Evolutionary conservation across 805 yeast species (phyloP).

Genomic region (Clavispora phyllophila): DNA sequence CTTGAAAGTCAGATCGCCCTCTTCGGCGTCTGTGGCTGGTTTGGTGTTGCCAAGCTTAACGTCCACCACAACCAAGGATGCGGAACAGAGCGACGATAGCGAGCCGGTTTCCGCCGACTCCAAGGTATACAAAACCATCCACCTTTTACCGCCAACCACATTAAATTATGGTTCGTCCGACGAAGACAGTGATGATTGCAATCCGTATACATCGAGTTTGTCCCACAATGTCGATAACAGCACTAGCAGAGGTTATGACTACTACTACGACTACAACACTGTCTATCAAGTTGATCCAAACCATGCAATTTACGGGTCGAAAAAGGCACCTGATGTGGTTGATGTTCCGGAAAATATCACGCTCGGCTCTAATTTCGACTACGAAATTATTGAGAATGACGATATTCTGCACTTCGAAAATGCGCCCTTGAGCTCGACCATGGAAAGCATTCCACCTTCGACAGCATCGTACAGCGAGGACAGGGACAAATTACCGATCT

Average conservation of each 20-base stretch:
- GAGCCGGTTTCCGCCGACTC: conserved; percentile 28
- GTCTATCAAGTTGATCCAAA: conserved; percentile 57
- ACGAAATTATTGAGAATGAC: conserved; percentile 28
- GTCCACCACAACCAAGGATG: conserved; percentile 8
- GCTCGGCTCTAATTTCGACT: conserved; percentile 36
- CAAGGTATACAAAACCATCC: conserved; percentile 52
- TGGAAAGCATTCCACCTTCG: background rate
- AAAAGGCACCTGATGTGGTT: conserved; percentile 33
- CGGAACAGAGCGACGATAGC: conserved; percentile 18
- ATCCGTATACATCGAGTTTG: conserved; percentile 46
- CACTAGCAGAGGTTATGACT: conserved; percentile 63
- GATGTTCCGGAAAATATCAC: conserved; percentile 45
- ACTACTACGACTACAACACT: conserved; percentile 74
- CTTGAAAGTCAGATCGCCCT: conserved; percentile 46
- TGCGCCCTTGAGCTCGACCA: background rate
- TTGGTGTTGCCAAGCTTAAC: conserved; percentile 12
- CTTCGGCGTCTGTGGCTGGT: conserved; percentile 23
- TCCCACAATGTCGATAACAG: conserved; percentile 70
- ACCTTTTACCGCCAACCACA: conserved; percentile 79
- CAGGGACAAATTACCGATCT: conserved; percentile 14
- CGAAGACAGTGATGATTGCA: conserved; percentile 57
- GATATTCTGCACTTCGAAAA: conserved; percentile 10
- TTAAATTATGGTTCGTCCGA: conserved; percentile 69
- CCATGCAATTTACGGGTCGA: conserved; percentile 32
- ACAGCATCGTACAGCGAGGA: conserved; percentile 1